These are phyloP conservation scores for Cicer chorassanicum DNA, from an alignment of 306 rosid species.

Conservation along the genomic window DNA sequence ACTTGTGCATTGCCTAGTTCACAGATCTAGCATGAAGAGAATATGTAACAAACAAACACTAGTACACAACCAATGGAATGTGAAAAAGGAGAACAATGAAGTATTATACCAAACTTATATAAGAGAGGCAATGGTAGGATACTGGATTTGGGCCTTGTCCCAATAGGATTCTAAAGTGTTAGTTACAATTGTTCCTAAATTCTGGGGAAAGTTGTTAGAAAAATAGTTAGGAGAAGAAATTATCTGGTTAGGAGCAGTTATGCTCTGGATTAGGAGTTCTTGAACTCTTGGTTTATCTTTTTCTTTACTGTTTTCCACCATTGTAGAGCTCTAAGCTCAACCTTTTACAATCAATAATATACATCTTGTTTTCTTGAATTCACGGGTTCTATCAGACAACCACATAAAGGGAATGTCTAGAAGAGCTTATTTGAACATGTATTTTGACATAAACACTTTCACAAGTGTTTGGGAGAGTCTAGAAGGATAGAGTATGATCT, in stretches of 20 bases:
- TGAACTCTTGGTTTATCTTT: too few relatives aligned
- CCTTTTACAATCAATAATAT: too few relatives aligned
- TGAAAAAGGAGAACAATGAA: conserved; percentile 4
- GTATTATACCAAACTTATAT: conserved; percentile 3
- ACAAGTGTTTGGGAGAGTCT: background rate
- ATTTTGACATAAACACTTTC: background rate
- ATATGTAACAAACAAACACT: conserved; percentile 31
- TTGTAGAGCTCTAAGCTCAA: too few relatives aligned
- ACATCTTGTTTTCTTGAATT: too few relatives aligned
- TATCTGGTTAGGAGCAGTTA: too few relatives aligned
- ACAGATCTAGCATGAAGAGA: conserved; percentile 34
- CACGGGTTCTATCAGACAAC: background rate
- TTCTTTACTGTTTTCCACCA: too few relatives aligned
- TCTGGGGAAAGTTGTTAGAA: too few relatives aligned
- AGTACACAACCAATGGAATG: background rate
- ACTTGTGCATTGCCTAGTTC: background rate
- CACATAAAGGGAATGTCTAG: background rate
- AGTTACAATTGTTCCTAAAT: too few relatives aligned
- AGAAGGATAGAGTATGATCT: background rate
- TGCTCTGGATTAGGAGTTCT: too few relatives aligned
- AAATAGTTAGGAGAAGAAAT: too few relatives aligned
- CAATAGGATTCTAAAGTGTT: too few relatives aligned
- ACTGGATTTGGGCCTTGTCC: too few relatives aligned
- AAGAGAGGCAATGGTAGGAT: background rate
- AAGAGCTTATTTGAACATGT: background rate